A percentile compares a stretch with the other conserved stretches of the same genome.
These are phyloP conservation scores for Galerina marginata DNA, from an alignment of 768 basidiomycete species.

Conservation along the genomic window DNA sequence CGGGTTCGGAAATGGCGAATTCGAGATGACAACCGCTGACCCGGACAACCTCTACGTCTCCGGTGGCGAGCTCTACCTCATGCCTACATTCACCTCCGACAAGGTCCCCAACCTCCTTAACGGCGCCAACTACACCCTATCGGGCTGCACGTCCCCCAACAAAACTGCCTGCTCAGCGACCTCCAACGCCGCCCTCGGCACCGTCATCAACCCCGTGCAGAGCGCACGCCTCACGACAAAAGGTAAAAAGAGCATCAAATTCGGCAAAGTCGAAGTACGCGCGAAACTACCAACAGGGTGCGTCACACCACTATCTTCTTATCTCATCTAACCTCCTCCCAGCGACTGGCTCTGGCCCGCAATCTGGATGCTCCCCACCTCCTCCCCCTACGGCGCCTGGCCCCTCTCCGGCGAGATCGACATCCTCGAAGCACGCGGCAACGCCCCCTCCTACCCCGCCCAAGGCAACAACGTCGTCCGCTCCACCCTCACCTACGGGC, in stretches of 20 bases:
- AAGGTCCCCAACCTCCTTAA: slow-evolving; percentile 55
- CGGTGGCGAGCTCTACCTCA: slow-evolving; percentile 76
- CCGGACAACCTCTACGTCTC: slow-evolving; percentile 68
- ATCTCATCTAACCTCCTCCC: slow-evolving; percentile 26
- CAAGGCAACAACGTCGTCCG: slow-evolving; percentile 67
- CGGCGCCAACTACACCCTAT: slow-evolving; percentile 68
- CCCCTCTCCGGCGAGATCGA: slow-evolving; percentile 63
- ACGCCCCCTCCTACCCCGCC: slow-evolving; percentile 53
- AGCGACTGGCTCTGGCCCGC: slow-evolving; percentile 79
- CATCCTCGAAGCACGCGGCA: slow-evolving; percentile 67
- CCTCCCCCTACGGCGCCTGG: slow-evolving; percentile 67
- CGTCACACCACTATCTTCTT: slow-evolving; percentile 42
- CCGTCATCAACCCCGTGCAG: slow-evolving; percentile 77
- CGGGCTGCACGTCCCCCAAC: slow-evolving; percentile 59
- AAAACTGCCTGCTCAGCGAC: slow-evolving; percentile 44
- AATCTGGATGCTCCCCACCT: slow-evolving; percentile 74
- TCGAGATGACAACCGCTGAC: slow-evolving; percentile 75
- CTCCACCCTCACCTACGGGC: slow-evolving; percentile 74
- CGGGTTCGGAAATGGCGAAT: slow-evolving; percentile 82
- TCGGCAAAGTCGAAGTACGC: slow-evolving; percentile 64
- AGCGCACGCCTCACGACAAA: slow-evolving; percentile 76
- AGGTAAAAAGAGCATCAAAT: slow-evolving; percentile 60
- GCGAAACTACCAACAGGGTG: slow-evolving; percentile 66
- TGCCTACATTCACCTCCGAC: slow-evolving; percentile 80
- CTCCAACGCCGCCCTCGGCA: slow-evolving; percentile 40